Evolutionary conservation across 176 grass and related monocot genomes (phyloP).

Genomic region (Aegilops bicornis): DNA sequence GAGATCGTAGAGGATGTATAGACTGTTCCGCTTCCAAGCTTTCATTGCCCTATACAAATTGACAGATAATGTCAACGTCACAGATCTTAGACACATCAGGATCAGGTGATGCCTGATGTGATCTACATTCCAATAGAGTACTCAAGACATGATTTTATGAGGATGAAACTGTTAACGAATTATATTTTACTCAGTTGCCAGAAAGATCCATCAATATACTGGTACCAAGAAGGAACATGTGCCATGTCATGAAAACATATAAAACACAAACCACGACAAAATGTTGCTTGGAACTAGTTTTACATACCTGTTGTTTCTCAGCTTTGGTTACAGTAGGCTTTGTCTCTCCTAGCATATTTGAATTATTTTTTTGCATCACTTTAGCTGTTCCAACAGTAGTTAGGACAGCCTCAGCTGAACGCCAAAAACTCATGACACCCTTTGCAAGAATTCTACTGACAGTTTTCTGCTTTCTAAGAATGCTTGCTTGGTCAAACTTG

Average conservation of each 20-base stretch:
- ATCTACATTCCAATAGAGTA: constrained; percentile 15
- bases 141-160: neutral
- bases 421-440: constrained; percentile 74
- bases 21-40: constrained; percentile 24
- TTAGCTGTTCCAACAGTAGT: constrained; percentile 15
- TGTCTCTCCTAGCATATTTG: constrained; percentile 9
- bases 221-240: neutral
- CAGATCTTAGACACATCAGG: constrained; percentile 8
- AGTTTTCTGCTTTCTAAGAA: constrained; percentile 59
- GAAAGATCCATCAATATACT: neutral
- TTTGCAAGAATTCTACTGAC: constrained; percentile 64
- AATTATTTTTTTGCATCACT: constrained; percentile 32
- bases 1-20: constrained; percentile 13
- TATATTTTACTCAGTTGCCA: neutral
- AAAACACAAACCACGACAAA: neutral
- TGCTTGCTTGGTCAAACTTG: constrained; percentile 81
- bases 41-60: constrained; percentile 28
- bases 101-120: constrained; percentile 1
- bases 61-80: constrained; percentile 32
- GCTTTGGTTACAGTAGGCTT: constrained; percentile 36
- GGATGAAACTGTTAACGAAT: neutral
- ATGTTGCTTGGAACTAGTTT: constrained; percentile 4
- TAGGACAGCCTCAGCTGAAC: constrained; percentile 46
- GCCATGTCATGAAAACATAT: constrained; percentile 4
- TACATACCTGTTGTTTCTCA: constrained; percentile 42